A percentile compares a stretch with the other conserved stretches of the same genome.
Evolutionary conservation across 352 stramenopile species (phyloP).

Genomic region (Globisporangium okanoganense): DNA sequence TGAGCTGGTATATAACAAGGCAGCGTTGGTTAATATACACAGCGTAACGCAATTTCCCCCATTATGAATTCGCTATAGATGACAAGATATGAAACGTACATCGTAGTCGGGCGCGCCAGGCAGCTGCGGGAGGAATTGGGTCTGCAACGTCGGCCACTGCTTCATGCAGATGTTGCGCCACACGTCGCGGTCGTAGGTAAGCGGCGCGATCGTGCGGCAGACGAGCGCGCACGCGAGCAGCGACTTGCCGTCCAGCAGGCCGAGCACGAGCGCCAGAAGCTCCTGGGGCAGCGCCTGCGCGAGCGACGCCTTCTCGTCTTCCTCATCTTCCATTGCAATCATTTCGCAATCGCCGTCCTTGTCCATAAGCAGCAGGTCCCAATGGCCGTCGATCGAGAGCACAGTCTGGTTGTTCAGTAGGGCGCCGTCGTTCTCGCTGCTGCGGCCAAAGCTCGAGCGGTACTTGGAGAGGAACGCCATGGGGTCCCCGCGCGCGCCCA

Average conservation of each 20-base stretch:
- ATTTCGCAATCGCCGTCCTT: constrained; percentile 14
- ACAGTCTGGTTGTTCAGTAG: constrained; percentile 7
- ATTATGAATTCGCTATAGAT: no score
- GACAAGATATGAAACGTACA: constrained; percentile 26
- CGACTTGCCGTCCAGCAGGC: constrained; percentile 50
- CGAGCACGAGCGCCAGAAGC: constrained; percentile 40
- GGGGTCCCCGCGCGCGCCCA: constrained; percentile 13
- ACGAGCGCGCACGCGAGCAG: constrained; percentile 43
- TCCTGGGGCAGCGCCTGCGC: constrained; percentile 52
- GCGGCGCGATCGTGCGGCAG: constrained; percentile 36
- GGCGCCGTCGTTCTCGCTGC: not conserved
- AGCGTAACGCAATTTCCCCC: not conserved
- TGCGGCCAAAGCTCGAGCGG: constrained; percentile 18
- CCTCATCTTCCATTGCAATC: constrained; percentile 14
- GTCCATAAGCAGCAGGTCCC: constrained; percentile 8
- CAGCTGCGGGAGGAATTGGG: constrained; percentile 59
- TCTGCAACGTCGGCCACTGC: constrained; percentile 51
- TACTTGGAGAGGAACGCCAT: constrained; percentile 29
- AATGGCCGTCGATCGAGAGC: constrained; percentile 11
- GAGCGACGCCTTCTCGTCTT: constrained; percentile 16
- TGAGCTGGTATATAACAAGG: constrained; percentile 29
- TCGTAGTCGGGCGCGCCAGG: constrained; percentile 76
- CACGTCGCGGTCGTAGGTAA: constrained; percentile 53
- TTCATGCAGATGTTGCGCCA: constrained; percentile 66
- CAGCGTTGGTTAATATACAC: not conserved